Evolutionary conservation across 2,329 filamentous ascomycete species (phyloP).

Genomic region (Pezicula rhizophila): DNA sequence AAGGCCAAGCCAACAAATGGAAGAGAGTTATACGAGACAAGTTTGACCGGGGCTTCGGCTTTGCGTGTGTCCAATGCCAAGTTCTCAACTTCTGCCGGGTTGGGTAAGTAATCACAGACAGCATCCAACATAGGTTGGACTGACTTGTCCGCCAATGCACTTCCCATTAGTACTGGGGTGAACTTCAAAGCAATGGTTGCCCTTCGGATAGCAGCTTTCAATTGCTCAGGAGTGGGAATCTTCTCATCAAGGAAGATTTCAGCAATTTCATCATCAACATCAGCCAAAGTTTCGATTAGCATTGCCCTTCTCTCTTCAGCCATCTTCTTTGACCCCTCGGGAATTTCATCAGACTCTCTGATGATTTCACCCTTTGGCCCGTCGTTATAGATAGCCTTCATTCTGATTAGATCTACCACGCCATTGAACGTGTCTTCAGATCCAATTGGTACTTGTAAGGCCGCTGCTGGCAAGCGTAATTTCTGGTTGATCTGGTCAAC

Average conservation of each 20-base stretch:
- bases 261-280: conserved; percentile 96
- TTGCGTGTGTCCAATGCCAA: conserved; percentile 78
- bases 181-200: conserved; percentile 88
- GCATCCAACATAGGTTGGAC: conserved; percentile 96
- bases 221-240: conserved; percentile 71
- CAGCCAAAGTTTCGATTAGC: conserved; percentile 89
- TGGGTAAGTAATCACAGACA: conserved; percentile 92
- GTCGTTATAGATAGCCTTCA: conserved; percentile 91
- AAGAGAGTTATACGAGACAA: conserved; percentile 87
- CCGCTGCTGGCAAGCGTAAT: conserved; percentile 85
- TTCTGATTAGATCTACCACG: conserved; percentile 85
- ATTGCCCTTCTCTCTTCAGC: conserved; percentile 76
- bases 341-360: conserved; percentile 71
- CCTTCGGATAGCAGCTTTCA: conserved; percentile 86
- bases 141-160: conserved; percentile 87
- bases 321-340: conserved; percentile 68
- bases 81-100: conserved; percentile 85
- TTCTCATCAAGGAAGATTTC: conserved; percentile 88
- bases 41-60: conserved; percentile 72
- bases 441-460: conserved; percentile 91
- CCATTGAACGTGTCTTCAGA: conserved; percentile 86
- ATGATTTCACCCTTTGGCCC: conserved; percentile 75
- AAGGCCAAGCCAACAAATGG: conserved; percentile 96
- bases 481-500: conserved; percentile 97
- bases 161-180: conserved; percentile 92